These are phyloP conservation scores for Aspergillus fischeri DNA, from an alignment of 2,329 filamentous ascomycete genomes.

Conservation along the genomic window DNA sequence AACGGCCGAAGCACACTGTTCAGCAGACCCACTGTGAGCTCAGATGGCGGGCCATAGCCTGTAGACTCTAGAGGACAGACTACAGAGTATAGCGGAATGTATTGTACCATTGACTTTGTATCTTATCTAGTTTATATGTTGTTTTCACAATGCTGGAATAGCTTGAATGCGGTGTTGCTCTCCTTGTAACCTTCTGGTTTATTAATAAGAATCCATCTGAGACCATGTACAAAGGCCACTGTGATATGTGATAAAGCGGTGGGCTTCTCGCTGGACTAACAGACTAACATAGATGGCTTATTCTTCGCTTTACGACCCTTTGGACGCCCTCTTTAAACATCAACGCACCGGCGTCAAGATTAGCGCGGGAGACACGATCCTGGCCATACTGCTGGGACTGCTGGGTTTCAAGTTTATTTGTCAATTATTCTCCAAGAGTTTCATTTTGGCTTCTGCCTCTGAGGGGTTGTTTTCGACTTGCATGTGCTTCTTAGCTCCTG, in stretches of 20 bases:
- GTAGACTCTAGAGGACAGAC: neutral
- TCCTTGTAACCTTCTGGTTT: neutral
- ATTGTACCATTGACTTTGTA: neutral
- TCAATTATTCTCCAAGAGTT: neutral
- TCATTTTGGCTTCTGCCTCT: slow-evolving; percentile 3
- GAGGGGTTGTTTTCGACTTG: neutral
- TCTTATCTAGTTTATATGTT: neutral
- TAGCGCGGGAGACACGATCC: slow-evolving; percentile 27
- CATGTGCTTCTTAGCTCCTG: neutral
- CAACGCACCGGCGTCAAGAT: slow-evolving; percentile 14
- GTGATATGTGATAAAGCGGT: neutral
- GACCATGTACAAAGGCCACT: neutral
- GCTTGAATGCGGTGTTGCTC: neutral
- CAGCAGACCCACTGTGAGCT: neutral
- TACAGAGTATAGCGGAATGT: neutral
- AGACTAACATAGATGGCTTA: neutral
- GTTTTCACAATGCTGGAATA: neutral
- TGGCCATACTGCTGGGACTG: slow-evolving; percentile 25
- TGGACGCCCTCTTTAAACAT: slow-evolving; percentile 7
- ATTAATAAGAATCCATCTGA: neutral
- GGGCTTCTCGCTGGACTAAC: too few species aligned
- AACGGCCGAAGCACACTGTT: neutral
- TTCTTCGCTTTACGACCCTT: slow-evolving; percentile 11
- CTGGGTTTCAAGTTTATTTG: slow-evolving; percentile 23
- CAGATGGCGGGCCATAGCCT: neutral